These are phyloP conservation scores for Tulasnella sp. DNA, from an alignment of 768 basidiomycete genomes.

Conservation along the genomic window DNA sequence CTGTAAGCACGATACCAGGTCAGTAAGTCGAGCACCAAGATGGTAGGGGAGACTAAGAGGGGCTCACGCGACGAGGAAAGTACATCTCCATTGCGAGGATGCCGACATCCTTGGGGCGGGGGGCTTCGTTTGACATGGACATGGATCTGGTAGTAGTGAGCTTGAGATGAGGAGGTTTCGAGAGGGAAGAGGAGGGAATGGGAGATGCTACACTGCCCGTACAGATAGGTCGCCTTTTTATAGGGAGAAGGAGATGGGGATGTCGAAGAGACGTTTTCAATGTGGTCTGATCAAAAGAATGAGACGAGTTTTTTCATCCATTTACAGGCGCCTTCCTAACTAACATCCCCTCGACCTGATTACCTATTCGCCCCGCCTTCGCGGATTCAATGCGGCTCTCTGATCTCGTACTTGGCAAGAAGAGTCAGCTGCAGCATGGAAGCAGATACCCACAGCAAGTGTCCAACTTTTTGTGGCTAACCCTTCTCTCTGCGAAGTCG, in stretches of 20 bases:
- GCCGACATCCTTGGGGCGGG: constrained; percentile 84
- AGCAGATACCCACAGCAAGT: too few species aligned
- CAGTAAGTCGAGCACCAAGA: constrained; percentile 16
- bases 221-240: not conserved
- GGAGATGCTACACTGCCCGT: not conserved
- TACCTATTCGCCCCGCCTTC: too few species aligned
- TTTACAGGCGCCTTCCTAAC: not conserved
- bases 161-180: not conserved
- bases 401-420: not conserved
- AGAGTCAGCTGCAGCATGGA: too few species aligned
- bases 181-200: not conserved
- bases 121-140: constrained; percentile 1
- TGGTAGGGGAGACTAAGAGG: not conserved
- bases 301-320: not conserved
- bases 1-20: constrained; percentile 29
- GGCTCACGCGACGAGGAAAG: constrained; percentile 77
- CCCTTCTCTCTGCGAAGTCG: too few species aligned
- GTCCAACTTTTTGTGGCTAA: too few species aligned
- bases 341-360: not conserved
- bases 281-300: not conserved
- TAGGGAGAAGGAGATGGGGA: not conserved
- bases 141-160: not conserved
- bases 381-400: not conserved
- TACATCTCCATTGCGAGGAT: constrained; percentile 90
- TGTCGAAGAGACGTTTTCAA: too few species aligned